Percentiles rank a stretch among this genome's conserved stretches.
Evolutionary conservation across 192 early-diverging fungal genomes (phyloP).

Genomic region (Coemansia guatemalensis): DNA sequence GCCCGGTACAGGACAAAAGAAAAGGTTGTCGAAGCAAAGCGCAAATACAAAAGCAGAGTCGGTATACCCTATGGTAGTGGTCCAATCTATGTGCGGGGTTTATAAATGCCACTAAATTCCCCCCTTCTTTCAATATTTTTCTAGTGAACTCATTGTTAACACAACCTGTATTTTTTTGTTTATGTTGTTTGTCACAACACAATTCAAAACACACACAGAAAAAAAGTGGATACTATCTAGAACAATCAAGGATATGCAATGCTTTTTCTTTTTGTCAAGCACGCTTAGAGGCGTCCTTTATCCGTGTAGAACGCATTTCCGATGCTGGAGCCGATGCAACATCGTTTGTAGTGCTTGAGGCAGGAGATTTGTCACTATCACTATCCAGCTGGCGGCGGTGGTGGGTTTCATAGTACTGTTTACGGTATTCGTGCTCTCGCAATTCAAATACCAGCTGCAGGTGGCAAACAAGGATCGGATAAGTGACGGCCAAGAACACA

Average conservation of each 20-base stretch:
- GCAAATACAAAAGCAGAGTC: constrained; percentile 22
- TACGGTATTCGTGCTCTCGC: constrained; percentile 67
- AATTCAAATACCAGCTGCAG: constrained; percentile 83
- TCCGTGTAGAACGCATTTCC: neutral
- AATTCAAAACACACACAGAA: neutral
- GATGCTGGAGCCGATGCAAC: neutral
- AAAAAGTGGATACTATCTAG: neutral
- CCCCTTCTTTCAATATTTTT: no score
- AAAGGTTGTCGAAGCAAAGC: constrained; percentile 45
- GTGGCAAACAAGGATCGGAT: constrained; percentile 59
- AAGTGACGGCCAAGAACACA: constrained; percentile 54
- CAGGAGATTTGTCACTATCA: neutral
- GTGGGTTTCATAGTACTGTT: constrained; percentile 17
- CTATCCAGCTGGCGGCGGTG: neutral
- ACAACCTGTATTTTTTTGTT: neutral
- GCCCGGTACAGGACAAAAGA: constrained; percentile 54
- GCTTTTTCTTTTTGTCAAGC: constrained; percentile 1
- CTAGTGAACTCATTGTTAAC: neutral
- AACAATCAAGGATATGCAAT: neutral
- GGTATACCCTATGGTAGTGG: constrained; percentile 14
- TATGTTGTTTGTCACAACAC: neutral
- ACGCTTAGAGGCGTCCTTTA: neutral
- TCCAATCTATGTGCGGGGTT: constrained; percentile 17
- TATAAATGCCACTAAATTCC: neutral
- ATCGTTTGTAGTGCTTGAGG: neutral